Evolutionary conservation across 2,329 filamentous ascomycete species (phyloP), one percentile per base, ranked within the genome.

Genomic region (Bipolaris gigantea): DNA sequence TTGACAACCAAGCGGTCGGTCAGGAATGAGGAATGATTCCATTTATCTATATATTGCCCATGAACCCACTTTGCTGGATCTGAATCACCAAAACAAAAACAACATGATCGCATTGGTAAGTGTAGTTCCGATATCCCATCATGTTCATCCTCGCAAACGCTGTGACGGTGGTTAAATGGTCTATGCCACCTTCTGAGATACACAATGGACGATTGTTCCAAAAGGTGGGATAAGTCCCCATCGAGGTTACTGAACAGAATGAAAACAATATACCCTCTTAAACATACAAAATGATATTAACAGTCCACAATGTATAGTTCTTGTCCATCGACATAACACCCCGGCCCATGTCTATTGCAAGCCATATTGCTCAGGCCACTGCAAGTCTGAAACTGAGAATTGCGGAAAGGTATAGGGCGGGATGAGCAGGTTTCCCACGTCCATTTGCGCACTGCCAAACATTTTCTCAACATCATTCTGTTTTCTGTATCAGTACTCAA

Each of bases 401-500:
- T 62, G 60, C 18, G 72, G 71, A 40, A 74, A 75, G 2, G 65
- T 67, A 57, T 65, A 75, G 1, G 72, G 71, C 18, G 71, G 72
- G 18, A 74, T 72, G 18, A 71, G 52, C 48, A 75, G 62, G 27
- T 67, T 63, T 8, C 64, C 65, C 1, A 60, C 57, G 8, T 59
- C 63, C 43, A 63, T 56, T 19, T 71, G 62, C 5, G 66, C 62
- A n/a, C 70, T 63, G 7, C 73, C 71, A 61, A 80, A 80, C 33
- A 78, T 73, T 52, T 72, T 70, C 49, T 80, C 76, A 68, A 76
- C 79, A 63, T 80, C 77, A 47, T 75, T 76, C 78, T 80, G 11
- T 3, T 13, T n/a, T 15, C 4, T 18, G 30, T 23, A 21, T 63
- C 25, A 64, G 52, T 33, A 27, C 5, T 19, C n/a, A 34, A 13